These are phyloP conservation scores for Cryptosporidium canis DNA, from an alignment of 169 alveolate species.

Conservation along the genomic window DNA sequence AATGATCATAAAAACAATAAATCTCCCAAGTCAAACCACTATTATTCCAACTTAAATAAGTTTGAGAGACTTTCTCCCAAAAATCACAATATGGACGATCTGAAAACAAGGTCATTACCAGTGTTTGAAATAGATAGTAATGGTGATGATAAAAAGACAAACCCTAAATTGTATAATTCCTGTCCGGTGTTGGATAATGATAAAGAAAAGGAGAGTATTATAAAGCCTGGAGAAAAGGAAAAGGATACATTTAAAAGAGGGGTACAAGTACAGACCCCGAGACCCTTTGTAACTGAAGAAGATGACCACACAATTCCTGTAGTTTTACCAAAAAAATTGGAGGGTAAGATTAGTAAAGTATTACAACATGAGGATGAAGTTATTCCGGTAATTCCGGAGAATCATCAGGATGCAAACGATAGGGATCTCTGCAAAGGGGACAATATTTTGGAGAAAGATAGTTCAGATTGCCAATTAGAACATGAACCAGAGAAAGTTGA, in stretches of 20 bases:
- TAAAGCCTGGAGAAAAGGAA: neutral
- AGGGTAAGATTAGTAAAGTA: slow-evolving; percentile 10
- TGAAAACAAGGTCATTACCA: slow-evolving; percentile 3
- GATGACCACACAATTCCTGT: slow-evolving; percentile 24
- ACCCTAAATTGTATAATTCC: neutral
- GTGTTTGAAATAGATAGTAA: neutral
- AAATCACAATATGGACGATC: neutral
- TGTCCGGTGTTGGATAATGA: slow-evolving; percentile 2
- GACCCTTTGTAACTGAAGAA: slow-evolving; percentile 12
- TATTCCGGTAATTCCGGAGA: slow-evolving; percentile 62
- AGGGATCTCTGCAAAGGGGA: neutral
- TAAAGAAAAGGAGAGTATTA: neutral
- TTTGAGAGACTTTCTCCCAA: slow-evolving; percentile 8
- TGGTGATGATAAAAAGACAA: neutral
- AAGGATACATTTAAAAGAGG: slow-evolving; percentile 16
- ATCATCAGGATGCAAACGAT: neutral
- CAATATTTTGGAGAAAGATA: neutral
- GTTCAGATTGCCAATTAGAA: neutral
- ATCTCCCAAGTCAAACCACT: neutral
- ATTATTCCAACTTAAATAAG: neutral
- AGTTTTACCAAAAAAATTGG: slow-evolving; percentile 34
- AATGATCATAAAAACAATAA: neutral
- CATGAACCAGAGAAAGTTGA: neutral
- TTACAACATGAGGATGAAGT: slow-evolving; percentile 25
- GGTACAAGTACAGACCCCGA: slow-evolving; percentile 16